Base-by-base conservation (phyloP, 2,329 filamentous ascomycete genomes). In the Trichoderma brevicompactum region DNA sequence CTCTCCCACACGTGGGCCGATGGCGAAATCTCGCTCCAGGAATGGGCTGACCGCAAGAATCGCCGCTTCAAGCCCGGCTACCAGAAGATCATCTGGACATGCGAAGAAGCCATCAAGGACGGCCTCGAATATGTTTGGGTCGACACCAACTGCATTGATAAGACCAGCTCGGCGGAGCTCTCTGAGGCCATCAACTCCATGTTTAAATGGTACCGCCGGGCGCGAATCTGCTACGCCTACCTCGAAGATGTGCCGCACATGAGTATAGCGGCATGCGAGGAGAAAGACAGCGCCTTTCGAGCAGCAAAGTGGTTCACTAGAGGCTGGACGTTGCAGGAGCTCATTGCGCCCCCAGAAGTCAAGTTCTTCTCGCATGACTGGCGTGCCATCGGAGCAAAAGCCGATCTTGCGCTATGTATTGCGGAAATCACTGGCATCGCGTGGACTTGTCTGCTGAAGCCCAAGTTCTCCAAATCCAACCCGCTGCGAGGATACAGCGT, bases 291-390 rank as follows among this genome's bases (percentile, higher is more conserved):
- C 38, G 60, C 48, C 7, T 63, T 54, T 54, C 44, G 59, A 28
- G 15, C 13, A 36, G 44, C 59, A 10, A 63, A 50, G 13, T 74
- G 71, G 69, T 72, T 71, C 17, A 69, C 68, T 43, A 61, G 69
- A 61, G 71, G 69, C 13, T 76, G 65, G 73, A 76, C 65, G 5
- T 66, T 74, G 5, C 68, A 72, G 38, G 72, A 73, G 54, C 66
- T 74, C 32, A 52, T 71, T 7, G 70, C 69, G 2, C 68, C 69
- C 7, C 15, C 12, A 40, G 44, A 48, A 0, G 59, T 69, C 17
- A 65, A 58, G 6, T 70, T 69, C 53, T 69, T 65, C 41, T 64
- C 58, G 5, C n/a, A 66, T 8, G 65, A 66, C 28, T 60, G 58
- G 66, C 38, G 15, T 5, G 40, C 17, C 5, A 38, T 66, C 2